Conservation (phyloP, 257 asterid species). For the Nicotiana attenuata region DNA sequence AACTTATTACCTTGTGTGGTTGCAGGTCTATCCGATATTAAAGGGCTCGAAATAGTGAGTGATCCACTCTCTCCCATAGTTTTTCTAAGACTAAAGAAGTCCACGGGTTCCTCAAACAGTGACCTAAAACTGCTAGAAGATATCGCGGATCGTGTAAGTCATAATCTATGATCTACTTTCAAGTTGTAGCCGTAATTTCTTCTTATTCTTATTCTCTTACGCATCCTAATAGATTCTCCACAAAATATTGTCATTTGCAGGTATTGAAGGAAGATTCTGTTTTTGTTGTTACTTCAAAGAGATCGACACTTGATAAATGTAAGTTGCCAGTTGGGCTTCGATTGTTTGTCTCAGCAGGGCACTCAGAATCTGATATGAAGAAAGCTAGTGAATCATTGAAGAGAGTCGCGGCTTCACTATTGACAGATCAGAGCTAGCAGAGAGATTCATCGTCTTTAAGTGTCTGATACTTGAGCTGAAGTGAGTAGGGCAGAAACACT, state of each 20-base stretch:
- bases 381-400: conserved; percentile 65
- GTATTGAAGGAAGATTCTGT: conserved; percentile 61
- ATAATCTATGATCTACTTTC: neutral
- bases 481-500: neutral
- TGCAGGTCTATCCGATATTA: conserved; percentile 56
- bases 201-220: neutral
- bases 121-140: conserved; percentile 72
- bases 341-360: conserved; percentile 68
- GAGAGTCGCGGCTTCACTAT: conserved; percentile 35
- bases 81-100: conserved; percentile 50
- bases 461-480: neutral
- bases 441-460: neutral
- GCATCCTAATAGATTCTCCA: neutral
- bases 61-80: conserved; percentile 70
- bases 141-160: conserved; percentile 51
- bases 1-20: neutral
- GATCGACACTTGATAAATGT: conserved; percentile 83
- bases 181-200: neutral
- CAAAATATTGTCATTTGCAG: conserved; percentile 34
- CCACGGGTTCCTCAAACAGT: conserved; percentile 58
- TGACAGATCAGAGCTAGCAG: conserved; percentile 31
- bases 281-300: conserved; percentile 60
- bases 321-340: conserved; percentile 72
- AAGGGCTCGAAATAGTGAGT: conserved; percentile 59
- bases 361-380: conserved; percentile 59